phyloP scores from a whole-genome alignment of 176 grass and related monocot species.

The Bothriochloa decipiens region DNA sequence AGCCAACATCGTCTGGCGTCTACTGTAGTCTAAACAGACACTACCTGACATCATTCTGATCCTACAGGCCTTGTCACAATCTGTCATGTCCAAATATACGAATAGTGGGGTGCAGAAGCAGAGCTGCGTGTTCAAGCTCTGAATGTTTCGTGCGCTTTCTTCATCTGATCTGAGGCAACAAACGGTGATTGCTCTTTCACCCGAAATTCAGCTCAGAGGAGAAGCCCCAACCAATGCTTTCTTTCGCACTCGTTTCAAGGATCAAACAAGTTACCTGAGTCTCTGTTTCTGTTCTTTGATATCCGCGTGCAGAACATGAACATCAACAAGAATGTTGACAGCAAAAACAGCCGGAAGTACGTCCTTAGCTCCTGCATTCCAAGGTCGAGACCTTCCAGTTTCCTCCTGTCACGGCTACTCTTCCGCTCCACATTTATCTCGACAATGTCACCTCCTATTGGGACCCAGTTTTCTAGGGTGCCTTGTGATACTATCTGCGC shows the following conservation, averaged over 20 bases:
- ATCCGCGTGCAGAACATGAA: slow-evolving; percentile 99
- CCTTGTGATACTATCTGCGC: slow-evolving; percentile 34
- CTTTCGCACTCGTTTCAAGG: slow-evolving; percentile 28
- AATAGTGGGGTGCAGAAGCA: background rate
- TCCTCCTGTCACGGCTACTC: slow-evolving; percentile 39
- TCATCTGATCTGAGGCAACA: slow-evolving; percentile 36
- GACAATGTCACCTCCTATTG: slow-evolving; percentile 46
- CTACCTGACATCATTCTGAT: slow-evolving; percentile 20
- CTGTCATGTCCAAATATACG: slow-evolving; percentile 1
- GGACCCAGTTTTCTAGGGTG: slow-evolving; percentile 45
- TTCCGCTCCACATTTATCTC: slow-evolving; percentile 37
- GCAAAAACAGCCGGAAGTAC: slow-evolving; percentile 89
- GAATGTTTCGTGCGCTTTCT: slow-evolving; percentile 34
- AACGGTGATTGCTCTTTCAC: background rate
- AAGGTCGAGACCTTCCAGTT: slow-evolving; percentile 82
- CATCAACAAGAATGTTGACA: slow-evolving; percentile 84
- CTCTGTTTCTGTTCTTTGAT: slow-evolving; percentile 75
- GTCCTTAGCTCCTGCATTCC: slow-evolving; percentile 91
- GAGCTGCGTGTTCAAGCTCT: background rate
- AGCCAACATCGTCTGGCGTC: slow-evolving; percentile 4
- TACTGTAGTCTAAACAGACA: slow-evolving; percentile 21
- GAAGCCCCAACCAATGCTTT: background rate
- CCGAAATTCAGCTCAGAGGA: background rate
- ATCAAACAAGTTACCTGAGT: slow-evolving; percentile 44
- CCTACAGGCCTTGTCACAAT: slow-evolving; percentile 5